phyloP scores from a whole-genome alignment of 441 rosid genomes.

The Bocquillonia castaneifolia region DNA sequence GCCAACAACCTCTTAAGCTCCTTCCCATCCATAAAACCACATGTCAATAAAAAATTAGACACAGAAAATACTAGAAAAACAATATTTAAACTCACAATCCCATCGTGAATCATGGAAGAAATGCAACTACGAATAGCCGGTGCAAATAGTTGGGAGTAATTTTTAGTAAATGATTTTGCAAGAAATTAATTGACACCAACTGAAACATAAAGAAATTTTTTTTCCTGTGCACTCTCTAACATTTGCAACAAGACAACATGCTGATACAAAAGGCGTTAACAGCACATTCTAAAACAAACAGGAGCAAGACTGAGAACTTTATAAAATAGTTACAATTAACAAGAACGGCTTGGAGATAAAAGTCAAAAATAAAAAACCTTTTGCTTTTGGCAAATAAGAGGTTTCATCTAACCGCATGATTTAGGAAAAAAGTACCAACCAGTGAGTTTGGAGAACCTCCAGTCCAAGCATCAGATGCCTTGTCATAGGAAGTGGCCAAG shows the following conservation, averaged over 20 bases:
- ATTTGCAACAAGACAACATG: background rate
- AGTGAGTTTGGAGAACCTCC: conserved; percentile 48
- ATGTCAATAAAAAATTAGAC: conserved; percentile 16
- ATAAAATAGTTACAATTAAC: background rate
- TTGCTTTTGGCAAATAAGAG: background rate
- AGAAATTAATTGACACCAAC: conserved; percentile 4
- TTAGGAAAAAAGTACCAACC: conserved; percentile 41
- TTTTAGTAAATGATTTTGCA: background rate
- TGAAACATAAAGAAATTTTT: background rate
- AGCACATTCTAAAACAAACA: background rate
- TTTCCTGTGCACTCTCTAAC: background rate
- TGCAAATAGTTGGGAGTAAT: background rate
- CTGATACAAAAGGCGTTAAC: background rate
- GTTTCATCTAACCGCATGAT: background rate
- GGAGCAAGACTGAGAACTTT: background rate
- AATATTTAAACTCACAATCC: background rate
- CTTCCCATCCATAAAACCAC: conserved; percentile 37
- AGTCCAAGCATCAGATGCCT: conserved; percentile 94
- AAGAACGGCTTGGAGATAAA: background rate
- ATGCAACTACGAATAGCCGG: background rate
- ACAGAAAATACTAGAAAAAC: background rate
- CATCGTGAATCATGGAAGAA: background rate
- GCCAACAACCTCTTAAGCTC: conserved; percentile 82
- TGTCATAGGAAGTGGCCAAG: conserved; percentile 83
- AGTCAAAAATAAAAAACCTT: background rate